A percentile compares a stretch with the other conserved stretches of the same genome.
Conservation (phyloP, 352 stramenopile species). For the Phytopythium delawarense region DNA sequence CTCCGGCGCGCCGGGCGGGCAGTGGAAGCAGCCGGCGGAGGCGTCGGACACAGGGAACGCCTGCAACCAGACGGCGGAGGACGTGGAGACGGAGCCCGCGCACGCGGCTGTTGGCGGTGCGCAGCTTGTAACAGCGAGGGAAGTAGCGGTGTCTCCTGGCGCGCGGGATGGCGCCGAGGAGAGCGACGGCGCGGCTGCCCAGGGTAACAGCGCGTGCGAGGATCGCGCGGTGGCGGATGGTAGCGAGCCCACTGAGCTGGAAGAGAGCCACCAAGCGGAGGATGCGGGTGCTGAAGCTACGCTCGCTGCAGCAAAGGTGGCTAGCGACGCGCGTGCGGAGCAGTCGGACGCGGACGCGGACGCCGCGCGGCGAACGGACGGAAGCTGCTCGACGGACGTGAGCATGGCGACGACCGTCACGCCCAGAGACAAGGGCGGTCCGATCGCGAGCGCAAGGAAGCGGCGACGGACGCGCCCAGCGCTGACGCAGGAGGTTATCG, state of each 20-base stretch:
- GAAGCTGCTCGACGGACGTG: conserved; percentile 2
- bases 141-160: background rate
- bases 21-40: background rate
- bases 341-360: background rate
- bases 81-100: background rate
- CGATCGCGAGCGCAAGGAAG: background rate
- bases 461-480: background rate
- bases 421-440: background rate
- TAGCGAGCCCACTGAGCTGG: background rate
- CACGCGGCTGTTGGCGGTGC: background rate
- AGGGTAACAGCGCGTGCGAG: background rate
- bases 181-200: background rate
- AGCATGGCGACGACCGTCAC: background rate
- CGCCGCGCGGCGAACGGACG: background rate
- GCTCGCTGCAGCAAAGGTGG: background rate
- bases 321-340: no score
- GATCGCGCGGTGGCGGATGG: background rate
- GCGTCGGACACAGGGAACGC: background rate
- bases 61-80: no score
- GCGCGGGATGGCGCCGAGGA: background rate
- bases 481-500: background rate
- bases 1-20: background rate
- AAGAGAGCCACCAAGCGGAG: background rate
- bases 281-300: background rate
- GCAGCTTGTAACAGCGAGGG: no score